Conservation (phyloP, 257 asterid genomes). For the Nicotiana paniculata region DNA sequence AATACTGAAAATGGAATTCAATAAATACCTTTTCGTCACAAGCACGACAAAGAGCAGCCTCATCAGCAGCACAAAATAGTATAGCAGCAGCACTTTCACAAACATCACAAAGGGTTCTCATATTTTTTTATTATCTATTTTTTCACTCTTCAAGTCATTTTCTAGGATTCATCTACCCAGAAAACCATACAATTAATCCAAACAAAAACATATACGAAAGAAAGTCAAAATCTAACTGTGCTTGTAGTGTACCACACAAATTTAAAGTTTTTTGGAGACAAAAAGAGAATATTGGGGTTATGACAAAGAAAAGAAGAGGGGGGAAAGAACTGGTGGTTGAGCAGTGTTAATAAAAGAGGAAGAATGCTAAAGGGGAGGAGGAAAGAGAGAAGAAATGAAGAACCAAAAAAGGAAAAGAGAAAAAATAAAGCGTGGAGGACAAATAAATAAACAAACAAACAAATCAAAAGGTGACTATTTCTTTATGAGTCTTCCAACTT, state of each 20-base stretch:
- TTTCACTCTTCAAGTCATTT: conserved; percentile 2
- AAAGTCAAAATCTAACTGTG: background rate
- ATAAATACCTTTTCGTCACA: conserved; percentile 73
- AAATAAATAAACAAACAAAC: background rate
- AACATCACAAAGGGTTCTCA: conserved; percentile 91
- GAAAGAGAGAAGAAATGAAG: background rate
- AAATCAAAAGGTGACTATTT: background rate
- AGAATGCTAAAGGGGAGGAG: background rate
- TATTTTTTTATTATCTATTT: conserved; percentile 11
- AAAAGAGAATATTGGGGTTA: conserved; percentile 16
- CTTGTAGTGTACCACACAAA: background rate
- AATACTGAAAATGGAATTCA: background rate
- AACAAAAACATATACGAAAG: background rate
- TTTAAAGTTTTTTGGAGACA: background rate
- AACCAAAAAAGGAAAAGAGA: background rate
- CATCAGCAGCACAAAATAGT: conserved; percentile 93
- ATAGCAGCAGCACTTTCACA: conserved; percentile 93
- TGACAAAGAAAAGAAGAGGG: conserved; percentile 8
- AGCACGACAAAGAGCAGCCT: conserved; percentile 83
- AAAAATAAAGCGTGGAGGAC: background rate
- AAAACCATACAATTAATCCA: background rate
- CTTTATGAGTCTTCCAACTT: background rate
- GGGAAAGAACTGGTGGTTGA: conserved; percentile 9
- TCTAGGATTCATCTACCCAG: background rate
- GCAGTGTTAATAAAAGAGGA: background rate